These are phyloP conservation scores for Peronospora destructor DNA, from an alignment of 352 stramenopile genomes.

Conservation along the genomic window DNA sequence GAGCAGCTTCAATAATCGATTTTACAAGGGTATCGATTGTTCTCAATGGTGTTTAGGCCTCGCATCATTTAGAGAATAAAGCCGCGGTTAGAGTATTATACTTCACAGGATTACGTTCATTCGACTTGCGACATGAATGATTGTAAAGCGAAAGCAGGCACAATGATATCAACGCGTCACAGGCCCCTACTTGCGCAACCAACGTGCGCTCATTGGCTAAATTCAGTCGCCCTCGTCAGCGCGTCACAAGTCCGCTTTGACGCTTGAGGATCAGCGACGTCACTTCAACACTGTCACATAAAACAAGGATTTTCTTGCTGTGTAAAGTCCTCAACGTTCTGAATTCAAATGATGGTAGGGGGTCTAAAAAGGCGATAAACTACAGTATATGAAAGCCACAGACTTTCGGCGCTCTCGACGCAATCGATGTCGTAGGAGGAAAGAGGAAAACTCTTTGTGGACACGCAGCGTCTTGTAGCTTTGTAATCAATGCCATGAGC, in stretches of 20 bases:
- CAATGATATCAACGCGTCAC: slow-evolving; percentile 31
- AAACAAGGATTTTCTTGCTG: too few species aligned
- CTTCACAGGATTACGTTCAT: slow-evolving; percentile 3
- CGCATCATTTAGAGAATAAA: neutral
- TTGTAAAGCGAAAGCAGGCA: slow-evolving; percentile 8
- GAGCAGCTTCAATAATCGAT: slow-evolving; percentile 4
- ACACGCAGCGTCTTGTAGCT: too few species aligned
- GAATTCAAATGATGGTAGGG: too few species aligned
- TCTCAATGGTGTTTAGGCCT: neutral
- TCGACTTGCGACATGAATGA: slow-evolving; percentile 12
- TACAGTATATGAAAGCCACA: too few species aligned
- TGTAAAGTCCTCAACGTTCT: too few species aligned
- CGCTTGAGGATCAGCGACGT: too few species aligned
- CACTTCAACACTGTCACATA: too few species aligned
- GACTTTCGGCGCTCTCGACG: too few species aligned
- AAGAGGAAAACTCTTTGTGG: too few species aligned
- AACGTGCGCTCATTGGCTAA: slow-evolving; percentile 21
- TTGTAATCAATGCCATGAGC: too few species aligned
- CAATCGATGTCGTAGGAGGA: too few species aligned
- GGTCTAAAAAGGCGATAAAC: too few species aligned
- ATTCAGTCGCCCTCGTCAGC: neutral
- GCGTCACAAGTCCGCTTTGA: neutral
- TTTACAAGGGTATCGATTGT: neutral
- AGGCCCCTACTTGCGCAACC: neutral
- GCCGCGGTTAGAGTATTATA: neutral